Evolutionary conservation across 2,329 filamentous ascomycete species (phyloP).

Genomic region (Dactylonectria macrodidyma): DNA sequence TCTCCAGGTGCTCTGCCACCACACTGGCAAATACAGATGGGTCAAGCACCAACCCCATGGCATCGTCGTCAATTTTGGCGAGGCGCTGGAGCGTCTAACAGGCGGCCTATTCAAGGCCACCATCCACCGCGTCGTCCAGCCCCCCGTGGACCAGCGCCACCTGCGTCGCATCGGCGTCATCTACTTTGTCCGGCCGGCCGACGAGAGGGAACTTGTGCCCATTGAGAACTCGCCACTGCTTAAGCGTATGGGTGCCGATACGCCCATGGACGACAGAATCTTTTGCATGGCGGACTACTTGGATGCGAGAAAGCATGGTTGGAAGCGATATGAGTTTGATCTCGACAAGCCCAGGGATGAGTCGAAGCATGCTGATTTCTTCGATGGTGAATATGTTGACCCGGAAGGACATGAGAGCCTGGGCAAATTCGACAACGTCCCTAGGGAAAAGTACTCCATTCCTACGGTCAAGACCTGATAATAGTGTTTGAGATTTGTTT

Average conservation of each 20-base stretch:
- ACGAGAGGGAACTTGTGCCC: conserved; percentile 54
- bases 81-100: conserved; percentile 50
- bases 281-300: conserved; percentile 50
- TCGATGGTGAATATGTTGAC: conserved; percentile 30
- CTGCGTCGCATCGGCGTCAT: conserved; percentile 55
- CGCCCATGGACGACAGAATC: conserved; percentile 47
- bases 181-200: conserved; percentile 57
- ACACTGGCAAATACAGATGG: conserved; percentile 54
- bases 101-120: conserved; percentile 52
- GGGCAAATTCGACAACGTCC: conserved; percentile 30
- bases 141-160: conserved; percentile 54
- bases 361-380: conserved; percentile 31
- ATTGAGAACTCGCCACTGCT: conserved; percentile 53
- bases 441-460: conserved; percentile 25
- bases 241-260: conserved; percentile 46
- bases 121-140: conserved; percentile 49
- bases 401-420: conserved; percentile 28
- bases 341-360: conserved; percentile 40
- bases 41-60: conserved; percentile 54
- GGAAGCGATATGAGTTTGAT: conserved; percentile 49
- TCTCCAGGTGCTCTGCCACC: conserved; percentile 54
- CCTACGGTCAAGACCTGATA: conserved; percentile 19
- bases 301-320: conserved; percentile 50
- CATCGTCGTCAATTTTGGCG: conserved; percentile 57
- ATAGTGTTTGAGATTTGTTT: neutral